Evolutionary conservation across 2,329 filamentous ascomycete genomes (phyloP), one percentile per base, ranked within the genome.

Genomic region (Colletotrichum echinochloae): DNA sequence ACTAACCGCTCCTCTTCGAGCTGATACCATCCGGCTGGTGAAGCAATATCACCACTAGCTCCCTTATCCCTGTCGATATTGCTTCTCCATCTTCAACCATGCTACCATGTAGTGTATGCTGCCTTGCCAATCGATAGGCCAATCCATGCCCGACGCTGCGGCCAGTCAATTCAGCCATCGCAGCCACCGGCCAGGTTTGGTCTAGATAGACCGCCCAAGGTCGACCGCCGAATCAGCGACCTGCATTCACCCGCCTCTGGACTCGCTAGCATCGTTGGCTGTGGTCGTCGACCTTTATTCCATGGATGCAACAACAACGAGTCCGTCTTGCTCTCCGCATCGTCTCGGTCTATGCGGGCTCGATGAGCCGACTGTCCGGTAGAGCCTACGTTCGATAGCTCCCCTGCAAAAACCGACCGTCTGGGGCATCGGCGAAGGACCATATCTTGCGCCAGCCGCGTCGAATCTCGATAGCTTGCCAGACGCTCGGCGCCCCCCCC

Each of bases 41-140:
- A 33, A 52, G 33, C 60, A 62, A 51, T 51, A 49, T 23, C 33
- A 5, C 33, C 26, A 16, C 60, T 54, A 60, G 56, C 44, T 4
- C 28, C 30, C 23, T 62, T 57, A 54, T 66, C 67, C 67, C 56
- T 66, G 63, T 23, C 26, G 37, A 66, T 18, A 56, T n/a, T 35
- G 26, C 49, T 52, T 35, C 62, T 52, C 49, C 11, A 66, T 61
- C 63, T 57, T 41, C 41, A 9, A 70, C 56, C 63, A 66, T 44
- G 66, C n/a, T n/a, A n/a, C n/a, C n/a, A n/a, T n/a, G n/a, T n/a
- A n/a, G n/a, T 44, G 37, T 3, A 11, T 39, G 4, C 56, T 41
- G 55, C 11, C 41, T 55, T 51, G 48, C 62, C 39, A 65, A 66
- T 70, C 66, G 66, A 33, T 55, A 30, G 8, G 9, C 60, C 26